These are phyloP conservation scores for Apiotrichum domesticum DNA, from an alignment of 1,284 basidiomycete genomes.

Conservation along the genomic window DNA sequence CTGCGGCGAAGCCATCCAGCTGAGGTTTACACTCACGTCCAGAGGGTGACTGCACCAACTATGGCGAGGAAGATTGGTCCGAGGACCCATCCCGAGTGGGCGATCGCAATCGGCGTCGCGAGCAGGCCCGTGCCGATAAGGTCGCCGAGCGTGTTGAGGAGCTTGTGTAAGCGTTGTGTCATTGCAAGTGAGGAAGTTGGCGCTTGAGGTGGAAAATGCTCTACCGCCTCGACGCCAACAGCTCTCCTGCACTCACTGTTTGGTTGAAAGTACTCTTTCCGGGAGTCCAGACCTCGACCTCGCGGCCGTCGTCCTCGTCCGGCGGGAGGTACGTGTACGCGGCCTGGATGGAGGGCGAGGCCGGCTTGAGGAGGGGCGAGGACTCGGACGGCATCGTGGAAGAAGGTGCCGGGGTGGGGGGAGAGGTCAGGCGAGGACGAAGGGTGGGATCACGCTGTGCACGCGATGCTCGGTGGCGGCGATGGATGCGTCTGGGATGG, in stretches of 20 bases:
- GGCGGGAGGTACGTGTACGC: constrained; percentile 8
- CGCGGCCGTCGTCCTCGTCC: constrained; percentile 21
- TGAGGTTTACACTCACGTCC: constrained; percentile 58
- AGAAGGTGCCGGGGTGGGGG: too few relatives aligned
- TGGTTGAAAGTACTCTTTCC: constrained; percentile 69
- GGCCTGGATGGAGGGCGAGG: background rate
- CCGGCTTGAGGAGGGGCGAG: constrained; percentile 5
- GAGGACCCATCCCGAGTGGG: constrained; percentile 76
- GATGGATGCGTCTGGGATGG: too few relatives aligned
- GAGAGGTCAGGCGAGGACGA: too few relatives aligned
- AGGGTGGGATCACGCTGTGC: too few relatives aligned
- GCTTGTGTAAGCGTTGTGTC: constrained; percentile 45
- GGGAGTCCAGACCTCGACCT: constrained; percentile 42
- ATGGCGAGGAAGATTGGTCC: constrained; percentile 65
- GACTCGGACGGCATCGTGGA: background rate
- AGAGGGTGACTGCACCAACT: constrained; percentile 72
- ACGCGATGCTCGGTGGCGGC: too few relatives aligned
- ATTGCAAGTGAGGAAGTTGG: too few relatives aligned
- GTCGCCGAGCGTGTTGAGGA: constrained; percentile 80
- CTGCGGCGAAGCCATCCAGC: background rate
- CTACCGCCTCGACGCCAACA: background rate
- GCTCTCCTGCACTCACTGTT: constrained; percentile 53
- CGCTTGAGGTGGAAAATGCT: too few relatives aligned
- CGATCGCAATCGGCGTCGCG: constrained; percentile 77
- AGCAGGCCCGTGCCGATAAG: constrained; percentile 81